phyloP scores from a whole-genome alignment of 345 rosid species.

The Streptanthus diversifolius region DNA sequence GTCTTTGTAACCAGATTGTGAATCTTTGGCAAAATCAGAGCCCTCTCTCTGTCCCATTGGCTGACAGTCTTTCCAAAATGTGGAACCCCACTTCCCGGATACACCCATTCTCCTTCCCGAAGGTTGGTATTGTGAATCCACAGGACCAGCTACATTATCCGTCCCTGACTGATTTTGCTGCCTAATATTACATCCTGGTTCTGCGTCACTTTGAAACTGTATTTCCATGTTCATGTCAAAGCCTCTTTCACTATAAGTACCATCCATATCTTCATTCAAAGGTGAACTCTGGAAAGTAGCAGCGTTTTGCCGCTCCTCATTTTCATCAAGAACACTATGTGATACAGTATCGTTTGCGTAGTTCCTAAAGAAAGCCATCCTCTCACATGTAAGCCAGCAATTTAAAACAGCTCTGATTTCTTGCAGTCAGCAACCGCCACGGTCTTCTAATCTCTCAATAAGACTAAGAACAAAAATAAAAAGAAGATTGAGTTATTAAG shows the following conservation, averaged over 20 bases:
- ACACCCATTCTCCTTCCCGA: slow-evolving; percentile 61
- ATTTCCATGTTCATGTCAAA: slow-evolving; percentile 72
- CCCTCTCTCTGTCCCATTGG: slow-evolving; percentile 59
- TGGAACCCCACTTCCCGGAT: slow-evolving; percentile 87
- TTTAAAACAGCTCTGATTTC: no score
- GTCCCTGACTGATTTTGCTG: slow-evolving; percentile 41
- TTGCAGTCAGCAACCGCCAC: slow-evolving; percentile 5
- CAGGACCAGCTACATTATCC: slow-evolving; percentile 35
- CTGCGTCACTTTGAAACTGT: slow-evolving; percentile 65
- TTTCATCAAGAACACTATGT: slow-evolving; percentile 59
- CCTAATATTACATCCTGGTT: slow-evolving; percentile 50
- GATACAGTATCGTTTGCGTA: slow-evolving; percentile 56
- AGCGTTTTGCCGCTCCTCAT: slow-evolving; percentile 43
- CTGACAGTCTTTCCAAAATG: slow-evolving; percentile 95
- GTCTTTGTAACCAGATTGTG: no score
- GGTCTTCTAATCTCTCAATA: slow-evolving; percentile 15
- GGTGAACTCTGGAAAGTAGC: slow-evolving; percentile 43
- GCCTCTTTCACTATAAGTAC: slow-evolving; percentile 53
- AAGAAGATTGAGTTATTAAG: neutral
- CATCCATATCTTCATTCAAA: slow-evolving; percentile 47
- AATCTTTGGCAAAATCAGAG: slow-evolving; percentile 71
- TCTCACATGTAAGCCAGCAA: slow-evolving; percentile 53
- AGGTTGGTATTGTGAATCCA: slow-evolving; percentile 50
- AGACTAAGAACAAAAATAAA: slow-evolving; percentile 19
- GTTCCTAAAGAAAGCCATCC: no score